Percentiles rank a stretch among this genome's conserved stretches.
phyloP scores from a whole-genome alignment of 2,329 filamentous ascomycete species.

The Cordyceps cicadae region DNA sequence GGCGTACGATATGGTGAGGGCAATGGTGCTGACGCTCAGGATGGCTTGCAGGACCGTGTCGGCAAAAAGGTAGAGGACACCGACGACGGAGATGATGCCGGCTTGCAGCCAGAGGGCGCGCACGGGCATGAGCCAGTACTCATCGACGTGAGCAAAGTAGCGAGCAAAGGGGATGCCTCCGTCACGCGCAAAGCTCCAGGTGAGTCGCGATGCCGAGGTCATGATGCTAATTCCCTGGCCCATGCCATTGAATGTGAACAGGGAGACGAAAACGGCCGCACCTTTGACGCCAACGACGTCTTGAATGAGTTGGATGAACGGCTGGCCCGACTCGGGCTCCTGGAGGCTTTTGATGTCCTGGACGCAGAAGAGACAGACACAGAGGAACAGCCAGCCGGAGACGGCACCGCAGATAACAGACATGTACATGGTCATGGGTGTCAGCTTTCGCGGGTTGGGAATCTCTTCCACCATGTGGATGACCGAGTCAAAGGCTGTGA shows the following conservation, averaged over 20 bases:
- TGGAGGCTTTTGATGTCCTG: conserved; percentile 36
- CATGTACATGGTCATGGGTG: conserved; percentile 43
- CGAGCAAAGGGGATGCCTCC: conserved; percentile 37
- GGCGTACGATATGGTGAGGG: conserved; percentile 41
- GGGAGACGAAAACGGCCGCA: conserved; percentile 36
- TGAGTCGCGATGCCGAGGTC: conserved; percentile 43
- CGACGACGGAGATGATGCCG: conserved; percentile 33
- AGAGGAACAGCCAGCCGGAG: conserved; percentile 43
- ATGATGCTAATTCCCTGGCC: conserved; percentile 44
- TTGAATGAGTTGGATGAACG: conserved; percentile 41
- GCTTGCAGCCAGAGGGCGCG: conserved; percentile 46
- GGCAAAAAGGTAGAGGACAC: conserved; percentile 48
- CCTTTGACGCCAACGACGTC: conserved; percentile 27
- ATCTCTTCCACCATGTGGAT: conserved; percentile 53
- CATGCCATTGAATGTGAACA: conserved; percentile 49
- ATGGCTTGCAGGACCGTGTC: conserved; percentile 45
- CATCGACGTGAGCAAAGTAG: conserved; percentile 36
- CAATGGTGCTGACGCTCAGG: conserved; percentile 47
- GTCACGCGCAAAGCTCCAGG: conserved; percentile 48
- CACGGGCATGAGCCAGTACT: conserved; percentile 42
- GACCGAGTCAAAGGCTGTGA: conserved; percentile 50
- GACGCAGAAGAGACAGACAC: conserved; percentile 43
- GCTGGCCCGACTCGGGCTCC: conserved; percentile 31
- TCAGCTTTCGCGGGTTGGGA: conserved; percentile 41
- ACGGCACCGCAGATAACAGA: conserved; percentile 41